phyloP scores from a whole-genome alignment of 768 basidiomycete genomes.

The Lepiota venenata region DNA sequence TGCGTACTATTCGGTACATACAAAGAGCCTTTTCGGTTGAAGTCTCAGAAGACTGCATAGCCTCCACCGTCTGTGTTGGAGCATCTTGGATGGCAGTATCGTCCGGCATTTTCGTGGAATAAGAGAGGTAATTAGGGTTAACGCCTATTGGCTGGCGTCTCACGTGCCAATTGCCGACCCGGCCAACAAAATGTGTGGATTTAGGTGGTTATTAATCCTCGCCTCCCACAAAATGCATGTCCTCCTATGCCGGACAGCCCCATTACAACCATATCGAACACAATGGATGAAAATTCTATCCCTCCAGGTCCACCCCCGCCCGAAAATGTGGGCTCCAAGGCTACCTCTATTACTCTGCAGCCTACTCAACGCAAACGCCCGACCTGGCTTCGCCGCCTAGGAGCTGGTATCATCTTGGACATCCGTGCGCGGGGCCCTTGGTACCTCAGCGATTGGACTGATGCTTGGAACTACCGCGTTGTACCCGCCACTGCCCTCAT shows the following conservation, averaged over 20 bases:
- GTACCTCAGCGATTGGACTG: slow-evolving; percentile 86
- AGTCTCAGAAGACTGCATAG: not conserved
- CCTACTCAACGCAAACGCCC: not conserved
- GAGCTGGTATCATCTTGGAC: slow-evolving; percentile 68
- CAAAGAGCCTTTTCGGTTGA: slow-evolving; percentile 2
- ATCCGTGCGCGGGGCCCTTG: slow-evolving; percentile 69
- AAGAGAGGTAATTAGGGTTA: not conserved
- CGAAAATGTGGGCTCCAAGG: not conserved
- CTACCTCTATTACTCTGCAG: slow-evolving; percentile 1
- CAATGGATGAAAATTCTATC: not conserved
- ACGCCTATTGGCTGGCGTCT: not conserved
- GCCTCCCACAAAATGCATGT: not conserved
- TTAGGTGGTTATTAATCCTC: not conserved
- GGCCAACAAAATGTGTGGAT: slow-evolving; percentile 3
- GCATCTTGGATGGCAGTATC: not conserved
- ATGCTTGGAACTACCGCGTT: slow-evolving; percentile 91
- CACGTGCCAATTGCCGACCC: not conserved
- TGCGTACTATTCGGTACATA: slow-evolving; percentile 28
- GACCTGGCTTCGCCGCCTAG: slow-evolving; percentile 32
- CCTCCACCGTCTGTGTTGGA: not conserved
- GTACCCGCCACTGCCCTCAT: slow-evolving; percentile 83
- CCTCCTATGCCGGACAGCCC: not conserved
- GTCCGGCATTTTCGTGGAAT: slow-evolving; percentile 7
- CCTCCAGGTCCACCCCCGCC: not conserved
- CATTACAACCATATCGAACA: not conserved